phyloP scores from a whole-genome alignment of 2,329 filamentous ascomycete genomes.

The Trichoderma endophyticum region DNA sequence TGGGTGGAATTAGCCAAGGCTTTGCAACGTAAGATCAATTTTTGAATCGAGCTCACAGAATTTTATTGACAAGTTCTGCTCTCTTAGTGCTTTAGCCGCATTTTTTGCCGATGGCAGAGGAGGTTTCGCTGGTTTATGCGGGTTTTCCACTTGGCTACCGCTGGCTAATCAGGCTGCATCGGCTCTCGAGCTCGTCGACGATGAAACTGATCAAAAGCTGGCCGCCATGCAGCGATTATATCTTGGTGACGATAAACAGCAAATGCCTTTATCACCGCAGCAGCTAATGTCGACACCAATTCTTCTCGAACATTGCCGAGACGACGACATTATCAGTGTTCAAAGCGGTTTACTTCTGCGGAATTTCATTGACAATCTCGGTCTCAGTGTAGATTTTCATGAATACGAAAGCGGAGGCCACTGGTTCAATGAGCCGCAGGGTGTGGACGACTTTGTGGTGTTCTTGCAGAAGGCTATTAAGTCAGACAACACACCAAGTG shows the following conservation, averaged over 20 bases:
- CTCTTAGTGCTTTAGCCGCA: background rate
- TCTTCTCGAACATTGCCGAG: background rate
- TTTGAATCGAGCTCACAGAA: background rate
- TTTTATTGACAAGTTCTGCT: background rate
- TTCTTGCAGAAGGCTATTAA: background rate
- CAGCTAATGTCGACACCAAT: background rate
- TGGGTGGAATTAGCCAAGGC: conserved; percentile 6
- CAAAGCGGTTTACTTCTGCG: background rate
- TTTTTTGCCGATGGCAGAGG: background rate
- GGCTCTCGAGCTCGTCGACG: background rate
- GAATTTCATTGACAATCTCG: background rate
- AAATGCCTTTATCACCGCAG: background rate
- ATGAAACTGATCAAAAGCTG: background rate
- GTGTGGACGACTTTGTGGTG: background rate
- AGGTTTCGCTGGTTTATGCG: conserved; percentile 6
- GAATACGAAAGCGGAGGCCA: background rate
- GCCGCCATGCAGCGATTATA: background rate
- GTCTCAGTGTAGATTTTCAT: background rate
- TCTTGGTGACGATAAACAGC: background rate
- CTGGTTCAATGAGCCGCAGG: background rate
- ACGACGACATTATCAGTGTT: background rate
- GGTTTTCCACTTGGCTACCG: background rate
- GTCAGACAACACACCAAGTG: background rate
- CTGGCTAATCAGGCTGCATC: background rate
- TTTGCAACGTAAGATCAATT: background rate